phyloP scores from a whole-genome alignment of 352 stramenopile genomes.

The Saprolegnia parasitica region DNA sequence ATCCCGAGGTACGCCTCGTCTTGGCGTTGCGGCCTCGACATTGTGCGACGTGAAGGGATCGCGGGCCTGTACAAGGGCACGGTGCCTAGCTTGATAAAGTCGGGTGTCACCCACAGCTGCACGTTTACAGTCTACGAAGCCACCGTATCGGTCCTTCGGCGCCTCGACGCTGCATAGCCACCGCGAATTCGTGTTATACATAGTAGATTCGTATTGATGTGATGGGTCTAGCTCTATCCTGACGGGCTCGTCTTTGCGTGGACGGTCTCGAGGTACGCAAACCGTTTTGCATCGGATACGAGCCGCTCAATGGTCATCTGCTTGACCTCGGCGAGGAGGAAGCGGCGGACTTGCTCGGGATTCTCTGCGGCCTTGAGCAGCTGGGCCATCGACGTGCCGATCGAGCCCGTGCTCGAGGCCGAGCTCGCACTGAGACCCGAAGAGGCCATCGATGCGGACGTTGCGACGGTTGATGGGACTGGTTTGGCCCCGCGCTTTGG shows the following conservation, averaged over 20 bases:
- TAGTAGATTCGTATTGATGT: not conserved
- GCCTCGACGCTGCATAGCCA: conserved; percentile 11
- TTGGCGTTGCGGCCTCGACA: conserved; percentile 53
- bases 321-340: conserved; percentile 27
- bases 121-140: conserved; percentile 78
- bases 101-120: conserved; percentile 64
- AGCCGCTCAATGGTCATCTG: conserved; percentile 79
- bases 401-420: conserved; percentile 8
- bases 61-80: conserved; percentile 76
- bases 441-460: not conserved
- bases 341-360: conserved; percentile 27
- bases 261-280: conserved; percentile 64
- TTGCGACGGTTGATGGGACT: not conserved
- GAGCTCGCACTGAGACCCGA: conserved; percentile 6
- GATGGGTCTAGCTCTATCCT: not conserved
- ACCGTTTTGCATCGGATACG: conserved; percentile 64
- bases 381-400: not conserved
- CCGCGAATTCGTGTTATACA: not conserved
- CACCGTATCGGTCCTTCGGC: conserved; percentile 40
- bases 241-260: conserved; percentile 20
- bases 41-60: conserved; percentile 52
- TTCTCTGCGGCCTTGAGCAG: conserved; percentile 9
- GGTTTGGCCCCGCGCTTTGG: not conserved
- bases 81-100: conserved; percentile 71
- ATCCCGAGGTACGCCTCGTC: conserved; percentile 64